phyloP scores from a whole-genome alignment of 805 yeast species.

The Isabelozyma pseudorhagii region DNA sequence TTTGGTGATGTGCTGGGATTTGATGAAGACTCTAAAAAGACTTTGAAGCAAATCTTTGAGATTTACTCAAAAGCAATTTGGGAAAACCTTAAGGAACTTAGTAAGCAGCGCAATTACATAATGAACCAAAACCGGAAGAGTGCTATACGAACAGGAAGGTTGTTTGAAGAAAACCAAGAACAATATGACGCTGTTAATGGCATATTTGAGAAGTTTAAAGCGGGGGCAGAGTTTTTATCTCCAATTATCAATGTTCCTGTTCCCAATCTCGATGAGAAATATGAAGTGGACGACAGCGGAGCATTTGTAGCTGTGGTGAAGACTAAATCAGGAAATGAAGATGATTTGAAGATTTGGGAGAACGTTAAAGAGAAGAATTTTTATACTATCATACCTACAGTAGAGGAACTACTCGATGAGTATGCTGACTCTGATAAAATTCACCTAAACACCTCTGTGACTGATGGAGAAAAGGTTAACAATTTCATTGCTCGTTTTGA shows the following conservation, averaged over 20 bases:
- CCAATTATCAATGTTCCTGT: conserved; percentile 30
- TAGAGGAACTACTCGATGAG: conserved; percentile 13
- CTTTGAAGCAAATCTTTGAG: conserved; percentile 35
- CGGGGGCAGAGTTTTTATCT: conserved; percentile 41
- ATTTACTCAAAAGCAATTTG: conserved; percentile 44
- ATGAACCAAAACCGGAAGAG: conserved; percentile 46
- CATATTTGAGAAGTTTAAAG: conserved; percentile 43
- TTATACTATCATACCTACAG: conserved; percentile 53
- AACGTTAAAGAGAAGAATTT: conserved; percentile 62
- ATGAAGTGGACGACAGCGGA: conserved; percentile 6
- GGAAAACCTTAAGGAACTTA: conserved; percentile 29
- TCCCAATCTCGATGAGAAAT: conserved; percentile 9
- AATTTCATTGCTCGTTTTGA: conserved; percentile 44
- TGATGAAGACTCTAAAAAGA: conserved; percentile 17
- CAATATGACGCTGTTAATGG: conserved; percentile 29
- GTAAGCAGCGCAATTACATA: conserved; percentile 30
- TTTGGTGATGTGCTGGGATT: conserved; percentile 20
- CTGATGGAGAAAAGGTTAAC: conserved; percentile 38
- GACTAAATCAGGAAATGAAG: conserved; percentile 18
- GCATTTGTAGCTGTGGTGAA: conserved; percentile 20
- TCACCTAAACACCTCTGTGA: conserved; percentile 5
- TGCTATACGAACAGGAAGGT: conserved; percentile 65
- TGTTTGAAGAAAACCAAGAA: conserved; percentile 41
- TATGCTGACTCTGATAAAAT: conserved; percentile 4
- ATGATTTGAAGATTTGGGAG: conserved; percentile 50